Percentiles rank a stretch among this genome's conserved stretches.
These are phyloP conservation scores for Dictyostelium gargantuum DNA, from an alignment of 208 protist species.

Conservation along the genomic window DNA sequence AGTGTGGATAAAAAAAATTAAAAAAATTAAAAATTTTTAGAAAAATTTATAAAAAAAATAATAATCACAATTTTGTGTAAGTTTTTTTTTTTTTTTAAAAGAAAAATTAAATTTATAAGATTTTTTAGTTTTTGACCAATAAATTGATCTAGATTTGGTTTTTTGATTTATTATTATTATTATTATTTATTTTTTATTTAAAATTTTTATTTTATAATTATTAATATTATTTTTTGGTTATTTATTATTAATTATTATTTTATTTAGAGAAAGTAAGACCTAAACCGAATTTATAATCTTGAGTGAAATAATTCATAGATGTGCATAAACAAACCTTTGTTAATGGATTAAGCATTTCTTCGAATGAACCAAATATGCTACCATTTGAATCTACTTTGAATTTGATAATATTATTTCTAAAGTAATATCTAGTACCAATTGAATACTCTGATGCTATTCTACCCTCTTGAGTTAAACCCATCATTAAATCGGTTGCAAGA, in stretches of 20 bases:
- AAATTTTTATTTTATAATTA: background rate
- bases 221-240: background rate
- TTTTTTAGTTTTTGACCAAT: too few relatives aligned
- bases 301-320: slow-evolving; percentile 18
- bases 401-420: background rate
- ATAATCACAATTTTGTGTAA: too few relatives aligned
- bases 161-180: too few relatives aligned
- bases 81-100: too few relatives aligned
- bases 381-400: background rate
- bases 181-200: too few relatives aligned
- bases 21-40: too few relatives aligned
- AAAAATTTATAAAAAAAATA: too few relatives aligned
- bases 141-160: too few relatives aligned
- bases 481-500: background rate
- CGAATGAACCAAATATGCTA: background rate
- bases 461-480: background rate
- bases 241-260: background rate
- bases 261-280: slow-evolving; percentile 8
- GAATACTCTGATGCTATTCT: background rate
- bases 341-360: background rate
- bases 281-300: slow-evolving; percentile 29
- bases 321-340: background rate
- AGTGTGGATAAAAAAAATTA: too few relatives aligned
- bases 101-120: too few relatives aligned
- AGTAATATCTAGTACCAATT: background rate